Evolutionary conservation across 305 asterid genomes (phyloP), one percentile per base, ranked within the genome.

Genomic region (Solanum hybrid): DNA sequence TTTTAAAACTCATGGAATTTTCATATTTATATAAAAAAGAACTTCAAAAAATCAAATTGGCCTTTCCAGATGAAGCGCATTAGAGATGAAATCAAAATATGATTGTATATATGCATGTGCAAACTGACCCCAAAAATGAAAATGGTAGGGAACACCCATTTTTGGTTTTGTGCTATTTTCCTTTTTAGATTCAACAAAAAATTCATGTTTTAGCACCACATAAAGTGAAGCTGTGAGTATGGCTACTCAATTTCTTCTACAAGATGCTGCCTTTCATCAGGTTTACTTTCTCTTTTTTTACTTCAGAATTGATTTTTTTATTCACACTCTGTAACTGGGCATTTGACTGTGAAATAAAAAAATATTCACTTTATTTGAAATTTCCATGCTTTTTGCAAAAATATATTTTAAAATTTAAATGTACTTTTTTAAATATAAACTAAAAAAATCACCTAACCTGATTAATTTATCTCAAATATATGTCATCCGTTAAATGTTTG

Each of bases 171-270:
- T n/a, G 60, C 60, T 14, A 56, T 56, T 17, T 56, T 5, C 38
- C 85, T 35, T 78, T 60, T 7, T 60, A 19, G 71, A 60, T 60
- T 36, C 31, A 36, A 19, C 19, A 78, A 78, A 78, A 78, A 22
- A 35, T 2, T 22, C 31, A 78, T 11, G 40, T 78, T 78, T 22
- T 35, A 22, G 45, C 24, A 10, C 4, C 27, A 35, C 31, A 22
- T 78, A 10, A n/a, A 24, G 81, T 76, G 86, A 79, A 79, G 86
- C 19, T 79, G 35, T 38, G 66, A 8, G 4, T 26, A 90, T 91
- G 93, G 92, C 91, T 86, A 88, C 90, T 71, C 84, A 88, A 14
- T 91, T 73, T 32, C 93, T 91, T 87, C 81, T 91, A 26, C 90
- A 90, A 86, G 90, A 87, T 34, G 93, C 86, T 34, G 92, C 89